These are phyloP conservation scores for Fraxinus ornus DNA, from an alignment of 305 asterid genomes.

Conservation along the genomic window DNA sequence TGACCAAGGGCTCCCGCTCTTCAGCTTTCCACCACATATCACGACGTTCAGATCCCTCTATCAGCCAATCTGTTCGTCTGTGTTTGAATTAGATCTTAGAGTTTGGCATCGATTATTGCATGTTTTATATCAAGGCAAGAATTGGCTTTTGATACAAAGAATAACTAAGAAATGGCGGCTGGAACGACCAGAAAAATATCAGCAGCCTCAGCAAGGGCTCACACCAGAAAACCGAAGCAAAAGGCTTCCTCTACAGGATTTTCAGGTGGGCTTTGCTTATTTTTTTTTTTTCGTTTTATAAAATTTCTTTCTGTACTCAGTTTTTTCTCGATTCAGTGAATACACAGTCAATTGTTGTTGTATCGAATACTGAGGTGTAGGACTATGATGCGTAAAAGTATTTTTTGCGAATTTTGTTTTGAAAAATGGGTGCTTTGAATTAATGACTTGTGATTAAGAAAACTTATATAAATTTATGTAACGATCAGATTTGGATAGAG, in stretches of 20 bases:
- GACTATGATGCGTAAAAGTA: background rate
- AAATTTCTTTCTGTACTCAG: background rate
- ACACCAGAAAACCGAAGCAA: slow-evolving; percentile 65
- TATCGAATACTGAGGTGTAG: background rate
- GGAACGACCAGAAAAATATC: slow-evolving; percentile 61
- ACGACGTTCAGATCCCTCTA: slow-evolving; percentile 11
- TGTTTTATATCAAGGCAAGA: background rate
- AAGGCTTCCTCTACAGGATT: slow-evolving; percentile 33
- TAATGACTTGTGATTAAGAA: background rate
- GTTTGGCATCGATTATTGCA: background rate
- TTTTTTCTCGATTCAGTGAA: background rate
- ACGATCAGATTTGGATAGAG: background rate
- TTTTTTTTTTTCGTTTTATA: background rate
- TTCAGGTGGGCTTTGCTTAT: slow-evolving; percentile 41
- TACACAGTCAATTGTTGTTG: background rate
- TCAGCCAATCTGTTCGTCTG: background rate
- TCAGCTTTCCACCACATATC: background rate
- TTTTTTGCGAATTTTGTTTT: background rate
- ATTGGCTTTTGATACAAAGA: slow-evolving; percentile 1
- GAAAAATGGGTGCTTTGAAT: background rate
- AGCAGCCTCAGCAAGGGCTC: slow-evolving; percentile 88
- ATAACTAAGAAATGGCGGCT: slow-evolving; percentile 48
- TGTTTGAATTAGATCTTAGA: background rate
- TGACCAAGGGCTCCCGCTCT: background rate
- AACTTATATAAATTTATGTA: background rate